phyloP scores from a whole-genome alignment of 2,329 filamentous ascomycete genomes.

The Trichocomaceae sp. region DNA sequence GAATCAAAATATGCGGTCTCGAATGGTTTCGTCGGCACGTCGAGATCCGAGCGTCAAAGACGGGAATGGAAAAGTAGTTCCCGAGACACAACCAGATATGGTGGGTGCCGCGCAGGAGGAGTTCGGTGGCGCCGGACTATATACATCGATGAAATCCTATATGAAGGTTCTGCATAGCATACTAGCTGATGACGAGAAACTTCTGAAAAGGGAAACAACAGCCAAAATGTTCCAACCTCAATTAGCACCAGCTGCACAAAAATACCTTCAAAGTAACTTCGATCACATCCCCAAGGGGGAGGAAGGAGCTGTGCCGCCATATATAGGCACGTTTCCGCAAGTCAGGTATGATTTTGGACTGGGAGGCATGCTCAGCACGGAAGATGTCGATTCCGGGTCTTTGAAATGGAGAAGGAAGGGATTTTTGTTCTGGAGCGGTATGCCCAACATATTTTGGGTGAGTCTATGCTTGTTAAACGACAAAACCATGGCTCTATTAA shows the following conservation, averaged over 20 bases:
- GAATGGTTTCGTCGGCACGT: neutral
- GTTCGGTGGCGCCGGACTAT: slow-evolving; percentile 1
- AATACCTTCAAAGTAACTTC: neutral
- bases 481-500: too few relatives aligned
- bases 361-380: slow-evolving; percentile 7
- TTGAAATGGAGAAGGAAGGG: slow-evolving; percentile 12
- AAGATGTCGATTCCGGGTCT: neutral
- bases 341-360: slow-evolving; percentile 6
- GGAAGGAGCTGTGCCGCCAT: neutral
- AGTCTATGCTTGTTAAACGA: neutral
- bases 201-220: neutral
- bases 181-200: slow-evolving; percentile 2
- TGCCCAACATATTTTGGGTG: slow-evolving; percentile 11
- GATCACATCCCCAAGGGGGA: slow-evolving; percentile 5
- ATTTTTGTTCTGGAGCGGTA: slow-evolving; percentile 10
- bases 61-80: slow-evolving; percentile 4
- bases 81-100: neutral
- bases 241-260: neutral
- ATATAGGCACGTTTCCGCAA: slow-evolving; percentile 8
- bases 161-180: slow-evolving; percentile 9
- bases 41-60: slow-evolving; percentile 1
- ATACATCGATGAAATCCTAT: slow-evolving; percentile 4
- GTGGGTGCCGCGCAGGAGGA: slow-evolving; percentile 1
- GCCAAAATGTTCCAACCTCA: slow-evolving; percentile 7
- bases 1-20: neutral